These are phyloP conservation scores for Claviceps cyperi DNA, from an alignment of 2,329 filamentous ascomycete genomes.

Conservation along the genomic window DNA sequence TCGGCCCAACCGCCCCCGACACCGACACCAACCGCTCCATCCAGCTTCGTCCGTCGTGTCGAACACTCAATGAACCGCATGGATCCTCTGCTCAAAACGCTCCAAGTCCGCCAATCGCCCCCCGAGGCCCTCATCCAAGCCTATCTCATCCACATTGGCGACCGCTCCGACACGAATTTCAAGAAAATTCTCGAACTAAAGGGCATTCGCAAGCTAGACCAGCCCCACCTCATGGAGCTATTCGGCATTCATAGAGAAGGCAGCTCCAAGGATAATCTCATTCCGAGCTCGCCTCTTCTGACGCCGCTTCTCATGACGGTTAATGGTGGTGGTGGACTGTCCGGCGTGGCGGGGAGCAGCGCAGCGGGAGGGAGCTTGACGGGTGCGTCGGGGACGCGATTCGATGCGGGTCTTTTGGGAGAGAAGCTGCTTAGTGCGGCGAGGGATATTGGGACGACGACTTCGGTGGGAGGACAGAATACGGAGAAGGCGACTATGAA, in stretches of 20 bases:
- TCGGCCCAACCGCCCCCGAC: constrained; percentile 17
- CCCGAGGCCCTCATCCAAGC: constrained; percentile 92
- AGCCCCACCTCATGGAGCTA: constrained; percentile 69
- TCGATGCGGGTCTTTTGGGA: constrained; percentile 71
- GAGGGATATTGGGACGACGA: constrained; percentile 59
- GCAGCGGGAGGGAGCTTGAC: constrained; percentile 27
- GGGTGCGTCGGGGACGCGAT: constrained; percentile 35
- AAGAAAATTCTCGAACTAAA: constrained; percentile 92
- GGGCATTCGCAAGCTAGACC: constrained; percentile 74
- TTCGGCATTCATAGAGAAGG: constrained; percentile 71
- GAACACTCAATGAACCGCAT: constrained; percentile 72
- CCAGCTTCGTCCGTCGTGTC: constrained; percentile 72
- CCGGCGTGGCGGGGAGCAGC: constrained; percentile 25
- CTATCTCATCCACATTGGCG: constrained; percentile 92
- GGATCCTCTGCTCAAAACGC: constrained; percentile 85
- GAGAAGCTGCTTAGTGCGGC: constrained; percentile 82
- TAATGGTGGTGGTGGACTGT: constrained; percentile 7
- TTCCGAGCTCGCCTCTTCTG: constrained; percentile 55
- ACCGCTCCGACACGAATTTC: constrained; percentile 90
- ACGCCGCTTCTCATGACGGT: constrained; percentile 45
- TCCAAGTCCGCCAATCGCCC: constrained; percentile 83
- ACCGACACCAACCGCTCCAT: constrained; percentile 19
- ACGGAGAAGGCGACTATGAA: constrained; percentile 60
- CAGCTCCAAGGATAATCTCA: constrained; percentile 53
- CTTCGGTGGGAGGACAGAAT: constrained; percentile 29